Conservation (phyloP, 352 stramenopile species). For the Globisporangium apiculatum region DNA sequence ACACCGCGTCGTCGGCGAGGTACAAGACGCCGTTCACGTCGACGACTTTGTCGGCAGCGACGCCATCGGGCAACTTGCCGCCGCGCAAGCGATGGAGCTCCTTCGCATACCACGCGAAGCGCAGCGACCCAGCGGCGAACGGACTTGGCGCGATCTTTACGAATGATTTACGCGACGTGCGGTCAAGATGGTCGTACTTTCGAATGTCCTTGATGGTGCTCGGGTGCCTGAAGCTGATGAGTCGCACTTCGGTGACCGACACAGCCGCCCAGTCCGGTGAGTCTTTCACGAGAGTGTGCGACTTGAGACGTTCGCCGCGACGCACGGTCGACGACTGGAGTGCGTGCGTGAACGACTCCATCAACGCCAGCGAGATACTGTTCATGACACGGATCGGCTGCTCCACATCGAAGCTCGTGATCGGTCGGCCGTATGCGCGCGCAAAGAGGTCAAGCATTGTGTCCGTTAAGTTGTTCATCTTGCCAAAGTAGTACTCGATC, state of each 20-base stretch:
- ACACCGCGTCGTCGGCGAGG: neutral
- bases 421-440: slow-evolving; percentile 4
- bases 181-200: neutral
- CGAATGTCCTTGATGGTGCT: neutral
- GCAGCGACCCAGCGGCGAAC: slow-evolving; percentile 31
- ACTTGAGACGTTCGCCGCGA: neutral
- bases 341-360: too few species aligned
- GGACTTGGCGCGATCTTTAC: slow-evolving; percentile 25
- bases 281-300: too few species aligned
- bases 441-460: slow-evolving; percentile 25
- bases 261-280: neutral
- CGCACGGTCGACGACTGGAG: too few species aligned
- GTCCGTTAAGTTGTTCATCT: slow-evolving; percentile 25
- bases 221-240: neutral
- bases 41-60: neutral
- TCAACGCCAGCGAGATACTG: neutral
- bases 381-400: neutral
- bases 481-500: slow-evolving; percentile 33
- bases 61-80: too few species aligned
- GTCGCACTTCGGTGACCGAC: neutral
- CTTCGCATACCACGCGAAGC: slow-evolving; percentile 25
- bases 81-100: slow-evolving; percentile 5
- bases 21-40: neutral
- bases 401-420: neutral
- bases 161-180: slow-evolving; percentile 2